These are phyloP conservation scores for Tulasnella sp. DNA, from an alignment of 768 basidiomycete genomes.

Conservation along the genomic window DNA sequence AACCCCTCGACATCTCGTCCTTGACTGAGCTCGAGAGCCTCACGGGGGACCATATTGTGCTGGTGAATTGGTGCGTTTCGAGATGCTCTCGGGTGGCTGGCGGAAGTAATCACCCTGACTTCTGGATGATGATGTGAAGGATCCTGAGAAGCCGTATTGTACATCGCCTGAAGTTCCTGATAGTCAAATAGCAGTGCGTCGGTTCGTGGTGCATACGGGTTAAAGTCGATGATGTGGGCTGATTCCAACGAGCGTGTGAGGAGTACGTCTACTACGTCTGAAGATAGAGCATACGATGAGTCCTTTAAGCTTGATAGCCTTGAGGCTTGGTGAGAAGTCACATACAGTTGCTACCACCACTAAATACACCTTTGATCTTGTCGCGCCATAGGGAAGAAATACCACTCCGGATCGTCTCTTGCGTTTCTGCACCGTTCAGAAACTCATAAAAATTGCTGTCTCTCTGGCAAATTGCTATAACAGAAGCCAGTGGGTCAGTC, in stretches of 20 bases:
- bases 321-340: no score
- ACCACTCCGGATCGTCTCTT: slow-evolving; percentile 39
- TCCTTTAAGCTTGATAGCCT: neutral
- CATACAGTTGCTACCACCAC: slow-evolving; percentile 53
- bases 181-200: slow-evolving; percentile 81
- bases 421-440: slow-evolving; percentile 51
- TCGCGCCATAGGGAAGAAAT: slow-evolving; percentile 56
- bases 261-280: slow-evolving; percentile 73
- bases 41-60: slow-evolving; percentile 87
- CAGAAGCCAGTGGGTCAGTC: neutral
- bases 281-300: neutral
- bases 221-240: slow-evolving; percentile 83
- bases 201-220: slow-evolving; percentile 77
- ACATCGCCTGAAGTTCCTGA: slow-evolving; percentile 48
- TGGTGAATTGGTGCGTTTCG: slow-evolving; percentile 62
- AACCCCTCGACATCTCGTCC: slow-evolving; percentile 68
- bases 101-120: slow-evolving; percentile 62
- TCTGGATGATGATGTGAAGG: slow-evolving; percentile 26
- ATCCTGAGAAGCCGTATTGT: neutral
- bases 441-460: slow-evolving; percentile 86
- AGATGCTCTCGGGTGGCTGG: slow-evolving; percentile 53
- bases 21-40: slow-evolving; percentile 67
- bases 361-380: slow-evolving; percentile 52
- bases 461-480: slow-evolving; percentile 72
- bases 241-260: slow-evolving; percentile 68